phyloP scores from a whole-genome alignment of 441 rosid species.

The Croton laevigatus region DNA sequence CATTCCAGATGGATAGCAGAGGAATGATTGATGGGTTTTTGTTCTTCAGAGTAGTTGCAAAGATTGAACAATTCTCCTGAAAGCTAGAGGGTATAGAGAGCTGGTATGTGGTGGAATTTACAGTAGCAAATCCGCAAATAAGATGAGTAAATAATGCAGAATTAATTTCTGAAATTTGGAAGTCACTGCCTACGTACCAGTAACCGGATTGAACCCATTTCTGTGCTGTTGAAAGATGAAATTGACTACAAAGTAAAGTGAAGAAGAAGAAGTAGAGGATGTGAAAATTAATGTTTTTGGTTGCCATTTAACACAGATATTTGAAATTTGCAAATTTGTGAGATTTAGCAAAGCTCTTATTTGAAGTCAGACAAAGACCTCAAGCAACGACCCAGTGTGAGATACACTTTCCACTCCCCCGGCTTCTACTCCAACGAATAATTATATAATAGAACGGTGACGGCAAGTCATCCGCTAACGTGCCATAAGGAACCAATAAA shows the following conservation, averaged over 20 bases:
- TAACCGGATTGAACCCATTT: constrained; percentile 31
- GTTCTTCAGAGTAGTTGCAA: constrained; percentile 20
- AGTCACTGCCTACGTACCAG: constrained; percentile 11
- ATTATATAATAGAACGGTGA: too few species aligned
- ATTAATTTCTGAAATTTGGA: constrained; percentile 23
- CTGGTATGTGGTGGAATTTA: constrained; percentile 23
- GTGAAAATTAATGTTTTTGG: too few species aligned
- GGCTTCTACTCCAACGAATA: too few species aligned
- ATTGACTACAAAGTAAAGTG: background rate
- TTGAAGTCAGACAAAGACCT: too few species aligned
- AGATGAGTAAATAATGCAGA: constrained; percentile 36
- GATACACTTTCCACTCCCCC: too few species aligned
- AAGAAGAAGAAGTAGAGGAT: background rate
- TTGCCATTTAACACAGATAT: background rate
- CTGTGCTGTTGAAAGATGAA: constrained; percentile 9
- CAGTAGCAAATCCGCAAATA: constrained; percentile 24
- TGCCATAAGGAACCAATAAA: too few species aligned
- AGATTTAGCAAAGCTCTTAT: too few species aligned
- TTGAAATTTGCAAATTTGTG: too few species aligned
- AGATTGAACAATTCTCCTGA: constrained; percentile 4
- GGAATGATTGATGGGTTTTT: constrained; percentile 38
- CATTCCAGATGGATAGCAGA: constrained; percentile 29
- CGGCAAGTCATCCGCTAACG: too few species aligned
- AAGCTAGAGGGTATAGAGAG: constrained; percentile 14
- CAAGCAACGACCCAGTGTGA: too few species aligned